Base-by-base conservation (phyloP, 768 basidiomycete species). In the Ramaria rubella region DNA sequence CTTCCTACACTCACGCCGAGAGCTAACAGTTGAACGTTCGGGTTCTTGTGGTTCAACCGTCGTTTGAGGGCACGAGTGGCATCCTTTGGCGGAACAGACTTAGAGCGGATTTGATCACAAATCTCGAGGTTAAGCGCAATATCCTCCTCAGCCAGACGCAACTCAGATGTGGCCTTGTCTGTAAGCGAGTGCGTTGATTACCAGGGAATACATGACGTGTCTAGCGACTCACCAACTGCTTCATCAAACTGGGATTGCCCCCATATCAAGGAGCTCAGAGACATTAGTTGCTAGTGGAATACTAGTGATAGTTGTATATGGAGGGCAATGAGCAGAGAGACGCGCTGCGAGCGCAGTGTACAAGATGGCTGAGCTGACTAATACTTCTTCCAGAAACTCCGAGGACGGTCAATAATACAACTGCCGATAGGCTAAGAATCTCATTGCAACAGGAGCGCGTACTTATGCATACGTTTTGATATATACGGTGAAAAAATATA, bases 81-180 rank as follows among this genome's bases (percentile, higher is more conserved):
- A 59, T 87, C 84, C 71, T 87, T 88, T 17, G 94, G 85, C 17
- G 81, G 80, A 0, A 87, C 86, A 40, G 87, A 82, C 75, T 95
- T 94, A 5, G 91, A 91, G 53, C 94, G 83, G 68, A 99, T 94
- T 71, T 94, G 87, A 72, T 99, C 96, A 62, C 92, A 93, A 76
- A 97, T 91, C 69, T 97, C 93, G 58, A 99, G 87, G 64, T 88
- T 88, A 61, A 93, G 77, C 8, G 93, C 91, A 36, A 98, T 93
- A 70, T 97, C 92, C 68, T 94, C 91, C 52, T 82, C 74, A 46
- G 82, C 78, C 36, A 93, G 90, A 52, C 92, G 72, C 24, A 92
- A 77, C 69, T 94, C 91, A 3, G 92, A 93, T 15, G 94, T 96
- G n/a, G 90, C 90, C 73, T 90, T 93, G 76, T 94, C 93, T 95